Conservation (phyloP, 108 stramenopile genomes). For the Cyclostephanos tholiformis region DNA sequence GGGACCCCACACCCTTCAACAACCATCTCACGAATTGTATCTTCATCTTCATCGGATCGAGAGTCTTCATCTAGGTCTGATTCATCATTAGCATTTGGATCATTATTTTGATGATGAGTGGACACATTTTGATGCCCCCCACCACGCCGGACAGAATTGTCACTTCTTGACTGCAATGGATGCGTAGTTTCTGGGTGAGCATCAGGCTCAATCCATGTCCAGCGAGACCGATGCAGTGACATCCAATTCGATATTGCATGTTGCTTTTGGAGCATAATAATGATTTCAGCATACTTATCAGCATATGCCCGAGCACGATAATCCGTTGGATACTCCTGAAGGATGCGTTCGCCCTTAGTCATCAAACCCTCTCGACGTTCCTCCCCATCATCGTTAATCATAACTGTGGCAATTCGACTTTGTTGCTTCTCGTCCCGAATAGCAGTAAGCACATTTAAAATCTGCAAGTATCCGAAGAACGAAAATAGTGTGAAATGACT, state of each 20-base stretch:
- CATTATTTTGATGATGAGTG: conserved; percentile 58
- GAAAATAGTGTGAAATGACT: not conserved
- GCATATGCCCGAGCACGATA: conserved; percentile 34
- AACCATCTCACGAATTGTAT: conserved; percentile 50
- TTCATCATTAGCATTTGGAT: conserved; percentile 64
- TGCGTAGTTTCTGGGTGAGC: conserved; percentile 28
- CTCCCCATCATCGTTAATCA: conserved; percentile 48
- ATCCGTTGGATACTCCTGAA: conserved; percentile 49
- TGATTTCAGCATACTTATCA: conserved; percentile 64
- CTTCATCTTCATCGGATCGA: conserved; percentile 75
- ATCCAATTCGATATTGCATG: conserved; percentile 70
- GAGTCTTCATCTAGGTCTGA: conserved; percentile 78
- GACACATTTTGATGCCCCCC: conserved; percentile 42
- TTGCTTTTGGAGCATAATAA: conserved; percentile 56
- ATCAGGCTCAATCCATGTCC: conserved; percentile 76
- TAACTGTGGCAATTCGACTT: conserved; percentile 61
- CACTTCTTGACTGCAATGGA: conserved; percentile 43
- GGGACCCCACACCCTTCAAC: conserved; percentile 75
- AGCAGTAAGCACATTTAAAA: conserved; percentile 48
- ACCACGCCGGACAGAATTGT: conserved; percentile 45
- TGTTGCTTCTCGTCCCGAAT: conserved; percentile 68
- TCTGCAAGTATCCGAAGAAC: not conserved
- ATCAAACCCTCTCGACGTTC: conserved; percentile 61
- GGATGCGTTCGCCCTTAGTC: conserved; percentile 18
- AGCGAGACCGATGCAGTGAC: conserved; percentile 56